Conservation (phyloP, 805 yeast genomes). For the Saccharomycopsis olivae region DNA sequence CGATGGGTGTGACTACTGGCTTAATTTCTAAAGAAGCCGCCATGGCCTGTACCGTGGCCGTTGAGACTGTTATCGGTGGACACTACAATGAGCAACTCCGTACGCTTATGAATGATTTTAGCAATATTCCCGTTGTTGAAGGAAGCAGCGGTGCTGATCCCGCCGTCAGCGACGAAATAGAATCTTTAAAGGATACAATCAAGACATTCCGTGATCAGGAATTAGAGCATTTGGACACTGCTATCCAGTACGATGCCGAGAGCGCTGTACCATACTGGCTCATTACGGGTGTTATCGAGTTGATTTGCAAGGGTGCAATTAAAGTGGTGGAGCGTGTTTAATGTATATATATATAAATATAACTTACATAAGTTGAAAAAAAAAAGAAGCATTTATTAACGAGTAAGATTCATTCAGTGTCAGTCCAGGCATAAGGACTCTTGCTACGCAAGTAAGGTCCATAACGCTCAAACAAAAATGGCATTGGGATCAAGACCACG, state of each 20-base stretch:
- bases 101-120: slow-evolving; percentile 56
- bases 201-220: slow-evolving; percentile 86
- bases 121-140: slow-evolving; percentile 18
- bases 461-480: slow-evolving; percentile 42
- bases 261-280: slow-evolving; percentile 87
- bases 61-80: slow-evolving; percentile 94
- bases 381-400: no score
- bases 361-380: no score
- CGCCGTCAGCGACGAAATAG: slow-evolving; percentile 43
- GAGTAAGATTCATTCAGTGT: no score
- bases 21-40: slow-evolving; percentile 88
- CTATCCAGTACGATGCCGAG: slow-evolving; percentile 84
- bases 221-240: slow-evolving; percentile 89
- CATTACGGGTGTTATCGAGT: slow-evolving; percentile 78
- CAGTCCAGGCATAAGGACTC: slow-evolving; percentile 16
- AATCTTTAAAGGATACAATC: slow-evolving; percentile 47
- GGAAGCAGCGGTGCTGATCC: slow-evolving; percentile 23
- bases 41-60: slow-evolving; percentile 99
- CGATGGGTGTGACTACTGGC: slow-evolving; percentile 82
- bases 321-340: slow-evolving; percentile 87
- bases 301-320: slow-evolving; percentile 78
- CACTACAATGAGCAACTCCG: slow-evolving; percentile 90
- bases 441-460: slow-evolving; percentile 46
- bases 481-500: slow-evolving; percentile 52
- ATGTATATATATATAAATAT: no score